These are phyloP conservation scores for Chenopodium formosanum DNA, from an alignment of 148 eudicot species.

Conservation along the genomic window DNA sequence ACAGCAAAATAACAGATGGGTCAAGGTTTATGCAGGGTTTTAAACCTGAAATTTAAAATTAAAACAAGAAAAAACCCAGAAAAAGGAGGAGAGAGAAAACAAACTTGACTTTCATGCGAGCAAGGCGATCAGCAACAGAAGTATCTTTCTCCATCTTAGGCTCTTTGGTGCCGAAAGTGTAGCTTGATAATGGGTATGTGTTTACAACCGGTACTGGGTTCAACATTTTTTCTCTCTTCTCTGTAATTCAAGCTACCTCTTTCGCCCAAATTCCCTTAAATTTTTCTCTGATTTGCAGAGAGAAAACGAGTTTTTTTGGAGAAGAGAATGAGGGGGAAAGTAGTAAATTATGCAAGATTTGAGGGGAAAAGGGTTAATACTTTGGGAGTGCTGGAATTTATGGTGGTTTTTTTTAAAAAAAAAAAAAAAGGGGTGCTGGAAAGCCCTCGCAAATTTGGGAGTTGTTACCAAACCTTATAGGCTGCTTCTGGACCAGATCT, in stretches of 20 bases:
- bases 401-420: too few relatives aligned
- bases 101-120: constrained; percentile 74
- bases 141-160: constrained; percentile 73
- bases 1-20: not conserved
- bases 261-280: not conserved
- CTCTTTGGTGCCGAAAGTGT: constrained; percentile 58
- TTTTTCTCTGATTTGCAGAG: constrained; percentile 8
- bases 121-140: constrained; percentile 72
- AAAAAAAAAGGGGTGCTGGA: too few relatives aligned
- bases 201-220: constrained; percentile 39
- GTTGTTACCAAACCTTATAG: too few relatives aligned
- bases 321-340: too few relatives aligned
- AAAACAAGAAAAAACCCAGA: not conserved
- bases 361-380: not conserved
- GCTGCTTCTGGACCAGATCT: too few relatives aligned
- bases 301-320: not conserved
- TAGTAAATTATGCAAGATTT: too few relatives aligned
- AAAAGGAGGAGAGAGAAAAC: not conserved
- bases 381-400: too few relatives aligned
- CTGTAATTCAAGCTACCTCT: not conserved
- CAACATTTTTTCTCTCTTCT: constrained; percentile 28
- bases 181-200: constrained; percentile 57
- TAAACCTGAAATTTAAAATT: not conserved
- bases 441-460: too few relatives aligned
- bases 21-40: constrained; percentile 7